phyloP scores from a whole-genome alignment of 176 grass and related monocot genomes.

The Paspalum notatum region DNA sequence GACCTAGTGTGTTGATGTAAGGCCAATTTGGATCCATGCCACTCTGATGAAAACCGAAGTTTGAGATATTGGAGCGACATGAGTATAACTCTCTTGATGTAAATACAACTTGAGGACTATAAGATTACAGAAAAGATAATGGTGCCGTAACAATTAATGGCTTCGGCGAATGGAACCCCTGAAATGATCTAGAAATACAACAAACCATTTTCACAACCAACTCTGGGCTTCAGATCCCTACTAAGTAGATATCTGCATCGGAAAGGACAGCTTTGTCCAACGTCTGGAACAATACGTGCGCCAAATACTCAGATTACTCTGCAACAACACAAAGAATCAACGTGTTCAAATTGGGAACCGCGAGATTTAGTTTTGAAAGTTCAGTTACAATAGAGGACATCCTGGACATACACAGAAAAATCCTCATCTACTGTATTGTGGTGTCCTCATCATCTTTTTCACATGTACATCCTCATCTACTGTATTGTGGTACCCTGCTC shows the following conservation, averaged over 20 bases:
- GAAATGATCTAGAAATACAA: neutral
- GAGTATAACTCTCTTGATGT: neutral
- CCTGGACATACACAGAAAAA: neutral
- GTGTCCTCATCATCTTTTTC: neutral
- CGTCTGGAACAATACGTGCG: neutral
- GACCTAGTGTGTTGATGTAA: too few relatives aligned
- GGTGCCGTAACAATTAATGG: neutral
- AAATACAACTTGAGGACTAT: constrained; percentile 14
- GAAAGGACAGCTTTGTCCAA: neutral
- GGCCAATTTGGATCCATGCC: too few relatives aligned
- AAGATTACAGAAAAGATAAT: neutral
- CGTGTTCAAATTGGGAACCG: neutral
- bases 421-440: neutral
- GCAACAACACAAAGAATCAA: constrained; percentile 4
- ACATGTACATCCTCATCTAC: neutral
- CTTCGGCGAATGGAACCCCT: neutral
- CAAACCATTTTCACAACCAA: constrained; percentile 16
- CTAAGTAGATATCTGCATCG: constrained; percentile 18
- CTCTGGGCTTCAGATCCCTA: neutral
- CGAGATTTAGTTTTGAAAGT: constrained; percentile 3
- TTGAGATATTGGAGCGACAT: too few relatives aligned
- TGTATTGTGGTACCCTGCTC: neutral
- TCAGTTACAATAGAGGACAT: neutral
- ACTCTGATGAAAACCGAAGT: too few relatives aligned
- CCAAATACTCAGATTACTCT: neutral